Percentiles rank a stretch among this genome's conserved stretches.
Conservation (phyloP, 1,139 yeast species). For the Yamadazyma dushanensis region DNA sequence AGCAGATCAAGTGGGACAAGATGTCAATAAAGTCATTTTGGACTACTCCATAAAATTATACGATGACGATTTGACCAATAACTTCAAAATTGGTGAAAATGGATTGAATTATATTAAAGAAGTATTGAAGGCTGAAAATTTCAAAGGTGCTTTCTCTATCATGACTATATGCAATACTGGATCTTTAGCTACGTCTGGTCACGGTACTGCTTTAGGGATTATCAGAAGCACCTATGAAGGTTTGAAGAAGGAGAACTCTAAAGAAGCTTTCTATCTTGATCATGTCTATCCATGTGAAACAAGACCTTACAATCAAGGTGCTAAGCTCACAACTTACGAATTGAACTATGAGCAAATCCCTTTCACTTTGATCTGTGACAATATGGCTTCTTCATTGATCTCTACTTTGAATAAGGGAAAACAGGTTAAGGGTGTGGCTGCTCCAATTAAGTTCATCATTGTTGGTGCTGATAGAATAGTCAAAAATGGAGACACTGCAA, state of each 20-base stretch:
- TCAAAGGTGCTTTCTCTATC: conserved; percentile 70
- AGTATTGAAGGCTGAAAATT: conserved; percentile 46
- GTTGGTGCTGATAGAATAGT: conserved; percentile 99
- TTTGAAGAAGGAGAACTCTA: conserved; percentile 24
- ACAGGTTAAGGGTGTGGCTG: conserved; percentile 25
- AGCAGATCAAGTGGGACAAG: conserved; percentile 20
- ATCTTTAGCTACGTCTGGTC: conserved; percentile 94
- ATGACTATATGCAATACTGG: conserved; percentile 87
- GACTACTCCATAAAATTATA: conserved; percentile 60
- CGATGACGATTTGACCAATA: conserved; percentile 75
- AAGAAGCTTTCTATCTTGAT: conserved; percentile 45
- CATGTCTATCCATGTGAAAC: conserved; percentile 91
- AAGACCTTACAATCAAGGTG: conserved; percentile 95
- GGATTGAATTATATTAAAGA: conserved; percentile 71
- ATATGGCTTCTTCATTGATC: conserved; percentile 83
- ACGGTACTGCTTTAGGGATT: conserved; percentile 94
- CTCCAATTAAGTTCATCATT: conserved; percentile 79
- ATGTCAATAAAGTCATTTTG: conserved; percentile 39
- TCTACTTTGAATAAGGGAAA: conserved; percentile 24
- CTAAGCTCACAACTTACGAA: conserved; percentile 89
- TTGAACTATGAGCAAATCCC: conserved; percentile 84
- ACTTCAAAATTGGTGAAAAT: conserved; percentile 72
- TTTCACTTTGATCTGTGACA: conserved; percentile 84
- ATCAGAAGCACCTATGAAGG: conserved; percentile 66
- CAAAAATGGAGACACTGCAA: conserved; percentile 90